Percentiles rank a stretch among this genome's conserved stretches.
Evolutionary conservation across 345 rosid species (phyloP).

Genomic region (Syzygium aromaticum): DNA sequence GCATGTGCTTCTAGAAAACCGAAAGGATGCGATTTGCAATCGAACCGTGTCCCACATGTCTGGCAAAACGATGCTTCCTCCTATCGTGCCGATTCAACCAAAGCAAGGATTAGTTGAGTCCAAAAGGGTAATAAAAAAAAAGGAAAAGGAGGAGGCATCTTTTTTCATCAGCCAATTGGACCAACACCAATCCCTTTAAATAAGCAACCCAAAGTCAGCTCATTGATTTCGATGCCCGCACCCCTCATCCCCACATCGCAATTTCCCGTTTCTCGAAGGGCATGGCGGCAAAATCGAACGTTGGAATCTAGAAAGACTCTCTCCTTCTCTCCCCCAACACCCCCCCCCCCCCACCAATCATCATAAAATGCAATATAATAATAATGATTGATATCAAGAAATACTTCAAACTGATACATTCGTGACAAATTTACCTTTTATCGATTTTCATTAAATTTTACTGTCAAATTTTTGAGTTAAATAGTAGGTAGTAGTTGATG

Average conservation of each 20-base stretch:
- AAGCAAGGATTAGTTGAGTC: neutral
- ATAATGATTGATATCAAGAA: neutral
- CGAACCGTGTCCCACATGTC: neutral
- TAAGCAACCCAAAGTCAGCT: neutral
- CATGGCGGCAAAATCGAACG: neutral
- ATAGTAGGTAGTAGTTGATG: too few relatives aligned
- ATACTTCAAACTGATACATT: too few relatives aligned
- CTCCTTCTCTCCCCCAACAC: neutral
- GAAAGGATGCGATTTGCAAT: neutral
- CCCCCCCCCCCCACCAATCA: neutral
- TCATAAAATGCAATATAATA: neutral
- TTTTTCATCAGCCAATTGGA: too few relatives aligned
- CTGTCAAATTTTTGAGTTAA: too few relatives aligned
- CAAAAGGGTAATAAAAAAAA: neutral
- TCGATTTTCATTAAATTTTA: too few relatives aligned
- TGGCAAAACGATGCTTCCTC: neutral
- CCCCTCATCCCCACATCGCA: neutral
- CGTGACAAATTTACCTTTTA: too few relatives aligned
- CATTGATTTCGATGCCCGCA: neutral
- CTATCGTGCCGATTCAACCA: neutral
- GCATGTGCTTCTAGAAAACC: neutral
- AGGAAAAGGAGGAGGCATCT: too few relatives aligned
- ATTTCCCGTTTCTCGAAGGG: neutral
- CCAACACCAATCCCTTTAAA: neutral
- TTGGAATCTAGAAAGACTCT: neutral